These are phyloP conservation scores for Starmerella floris DNA, from an alignment of 805 yeast species.

Conservation along the genomic window DNA sequence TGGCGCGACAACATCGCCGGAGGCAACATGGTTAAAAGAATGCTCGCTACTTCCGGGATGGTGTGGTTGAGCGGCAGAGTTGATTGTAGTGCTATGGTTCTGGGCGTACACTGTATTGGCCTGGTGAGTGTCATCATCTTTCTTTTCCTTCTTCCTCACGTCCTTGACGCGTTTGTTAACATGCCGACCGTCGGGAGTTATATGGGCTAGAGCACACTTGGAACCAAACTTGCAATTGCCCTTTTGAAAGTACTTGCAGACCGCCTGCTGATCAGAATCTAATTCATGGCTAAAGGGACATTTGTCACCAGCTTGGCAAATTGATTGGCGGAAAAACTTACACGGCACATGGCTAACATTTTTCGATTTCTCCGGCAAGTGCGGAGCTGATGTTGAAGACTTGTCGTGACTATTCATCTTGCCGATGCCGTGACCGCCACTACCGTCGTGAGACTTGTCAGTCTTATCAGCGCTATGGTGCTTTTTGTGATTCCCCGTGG, in stretches of 20 bases:
- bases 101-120: neutral
- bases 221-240: constrained; percentile 95
- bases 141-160: constrained; percentile 3
- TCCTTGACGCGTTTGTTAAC: constrained; percentile 35
- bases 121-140: constrained; percentile 1
- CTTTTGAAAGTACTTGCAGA: constrained; percentile 86
- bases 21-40: neutral
- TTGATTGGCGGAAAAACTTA: constrained; percentile 81
- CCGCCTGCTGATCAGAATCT: constrained; percentile 33
- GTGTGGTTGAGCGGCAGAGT: neutral
- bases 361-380: constrained; percentile 21
- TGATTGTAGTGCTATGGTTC: neutral
- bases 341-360: constrained; percentile 92
- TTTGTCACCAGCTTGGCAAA: constrained; percentile 84
- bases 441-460: neutral
- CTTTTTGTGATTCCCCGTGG: neutral
- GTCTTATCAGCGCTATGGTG: neutral
- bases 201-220: constrained; percentile 89
- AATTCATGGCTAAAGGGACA: constrained; percentile 81
- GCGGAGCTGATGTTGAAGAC: neutral
- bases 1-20: neutral
- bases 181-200: constrained; percentile 76
- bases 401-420: neutral
- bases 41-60: neutral
- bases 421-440: neutral